Evolutionary conservation across 1,284 basidiomycete genomes (phyloP), one percentile per base, ranked within the genome.

Genomic region (Ustilago vetiveriae): DNA sequence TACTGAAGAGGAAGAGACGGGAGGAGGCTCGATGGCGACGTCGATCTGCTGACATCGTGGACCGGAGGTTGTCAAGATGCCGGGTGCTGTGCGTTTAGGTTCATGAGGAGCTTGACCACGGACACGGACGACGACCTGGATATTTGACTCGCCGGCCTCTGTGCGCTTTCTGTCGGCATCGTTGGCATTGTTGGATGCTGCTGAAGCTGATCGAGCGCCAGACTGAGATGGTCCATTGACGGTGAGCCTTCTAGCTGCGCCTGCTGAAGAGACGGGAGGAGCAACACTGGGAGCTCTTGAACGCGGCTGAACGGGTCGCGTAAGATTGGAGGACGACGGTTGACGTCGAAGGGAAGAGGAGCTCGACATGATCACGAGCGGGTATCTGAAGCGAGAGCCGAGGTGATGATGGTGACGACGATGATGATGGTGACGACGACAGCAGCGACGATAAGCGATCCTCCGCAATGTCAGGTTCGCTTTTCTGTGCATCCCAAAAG

Each of bases 41-140:
- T 67, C 60, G 46, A 78, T 75, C 40, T 72, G 60, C 48, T 67
- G 62, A 40, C 72, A 75, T 42, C 75, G 46, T 32, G 76, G 72
- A 14, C 76, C 76, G 16, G 72, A 67, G 10, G 76, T 78, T 10
- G 69, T 44, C 27, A 78, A 51, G 41, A 75, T 75, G 17, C 68
- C 52, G 26, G 55, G 48, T 9, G 41, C 23, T 40, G 53, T 51
- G 40, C 38, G 52, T 33, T 52, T 62, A 4, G 72, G 48, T 41
- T 69, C 65, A 38, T 63, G 46, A 9, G 69, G 69, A 19, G 74
- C 72, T 6, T 53, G 41, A 7, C 72, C 72, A 33, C 74, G 45
- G 38, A 81, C 75, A 26, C 79, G 75, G 11, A 81, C 77, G n/a
- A 79, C 74, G 30, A 81, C 79, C 29, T 77, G 77, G 45, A 81